phyloP scores from a whole-genome alignment of 2,329 filamentous ascomycete genomes.

The Cucurbitaria berberidis region DNA sequence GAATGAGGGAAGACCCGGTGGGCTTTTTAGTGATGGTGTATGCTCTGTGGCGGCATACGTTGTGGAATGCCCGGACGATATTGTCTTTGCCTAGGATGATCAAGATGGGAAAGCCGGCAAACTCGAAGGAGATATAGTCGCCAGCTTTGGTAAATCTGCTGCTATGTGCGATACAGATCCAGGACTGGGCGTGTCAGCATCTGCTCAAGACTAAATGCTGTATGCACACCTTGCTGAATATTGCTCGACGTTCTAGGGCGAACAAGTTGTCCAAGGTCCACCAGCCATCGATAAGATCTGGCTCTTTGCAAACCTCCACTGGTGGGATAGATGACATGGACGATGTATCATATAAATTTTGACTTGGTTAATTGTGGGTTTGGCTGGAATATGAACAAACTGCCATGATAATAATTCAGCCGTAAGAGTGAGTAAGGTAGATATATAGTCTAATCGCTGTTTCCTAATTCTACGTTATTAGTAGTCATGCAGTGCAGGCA shows the following conservation, averaged over 20 bases:
- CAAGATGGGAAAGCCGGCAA: slow-evolving; percentile 48
- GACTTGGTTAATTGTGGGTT: not conserved
- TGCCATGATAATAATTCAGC: not conserved
- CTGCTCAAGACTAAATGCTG: not conserved
- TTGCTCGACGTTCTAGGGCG: slow-evolving; percentile 54
- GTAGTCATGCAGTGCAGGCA: not conserved
- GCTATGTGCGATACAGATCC: slow-evolving; percentile 48
- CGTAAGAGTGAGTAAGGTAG: not conserved
- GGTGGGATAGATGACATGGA: not conserved
- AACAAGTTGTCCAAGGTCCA: slow-evolving; percentile 47
- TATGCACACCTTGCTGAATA: slow-evolving; percentile 53
- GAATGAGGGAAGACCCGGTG: slow-evolving; percentile 40
- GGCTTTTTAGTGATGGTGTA: slow-evolving; percentile 48
- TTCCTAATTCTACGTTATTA: not conserved
- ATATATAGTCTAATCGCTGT: not conserved
- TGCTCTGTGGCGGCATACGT: slow-evolving; percentile 52
- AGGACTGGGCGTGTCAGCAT: slow-evolving; percentile 32
- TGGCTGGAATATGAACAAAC: not conserved
- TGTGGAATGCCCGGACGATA: slow-evolving; percentile 49
- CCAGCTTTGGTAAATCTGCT: slow-evolving; percentile 45
- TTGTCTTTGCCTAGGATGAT: slow-evolving; percentile 46
- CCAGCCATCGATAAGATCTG: slow-evolving; percentile 48
- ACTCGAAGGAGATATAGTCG: slow-evolving; percentile 44
- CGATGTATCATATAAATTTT: too few species aligned
- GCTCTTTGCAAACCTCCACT: slow-evolving; percentile 47